Base-by-base conservation (phyloP, 257 asterid genomes). In the Prunella vulgaris region DNA sequence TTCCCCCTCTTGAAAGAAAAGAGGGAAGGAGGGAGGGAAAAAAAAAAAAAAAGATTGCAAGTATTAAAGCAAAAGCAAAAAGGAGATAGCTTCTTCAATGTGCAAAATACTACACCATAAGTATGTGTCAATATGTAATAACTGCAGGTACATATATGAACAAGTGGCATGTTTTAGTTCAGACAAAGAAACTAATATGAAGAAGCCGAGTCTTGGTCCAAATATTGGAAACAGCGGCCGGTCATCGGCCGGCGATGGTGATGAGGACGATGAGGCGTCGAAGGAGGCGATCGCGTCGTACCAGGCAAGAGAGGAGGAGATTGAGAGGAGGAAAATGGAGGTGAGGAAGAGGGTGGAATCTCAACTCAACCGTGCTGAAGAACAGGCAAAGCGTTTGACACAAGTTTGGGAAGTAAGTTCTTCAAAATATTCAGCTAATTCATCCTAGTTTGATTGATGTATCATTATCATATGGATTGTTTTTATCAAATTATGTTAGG, bases 251-350 rank as follows among this genome's bases (percentile, higher is more conserved):
- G 96, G 33, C 75, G 88, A 57, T 74, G 74, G 33, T 70, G 82
- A 77, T 2, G 90, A 80, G 0, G 88, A 82, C 0, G 87, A 87
- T 28, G 95, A 89, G 79, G 83, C 84, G 2, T 77, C 95, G 4
- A 88, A 79, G 63, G 14, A 79, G 82, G 95, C 93, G 5, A 78
- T 92, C 5, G 84, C 93, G 0, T 72, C 91, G 5, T 87, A 85
- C 60, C 96, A 83, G 54, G 94, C 93, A 1, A 74, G 81, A 62
- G 97, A 92, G 66, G 96, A 89, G 69, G 95, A 84, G 85, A 92
- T 92, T 10, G 96, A 89, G 82, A 84, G 82, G 89, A 86, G 76
- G 78, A 92, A 84, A 56, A 68, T 80, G 89, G 89, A 84, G 83
- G 80, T 92, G 62, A 89, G 79, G 57, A 83, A 67, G 40, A 83